Evolutionary conservation across 257 asterid genomes (phyloP).

Genomic region (Verbena officinalis): DNA sequence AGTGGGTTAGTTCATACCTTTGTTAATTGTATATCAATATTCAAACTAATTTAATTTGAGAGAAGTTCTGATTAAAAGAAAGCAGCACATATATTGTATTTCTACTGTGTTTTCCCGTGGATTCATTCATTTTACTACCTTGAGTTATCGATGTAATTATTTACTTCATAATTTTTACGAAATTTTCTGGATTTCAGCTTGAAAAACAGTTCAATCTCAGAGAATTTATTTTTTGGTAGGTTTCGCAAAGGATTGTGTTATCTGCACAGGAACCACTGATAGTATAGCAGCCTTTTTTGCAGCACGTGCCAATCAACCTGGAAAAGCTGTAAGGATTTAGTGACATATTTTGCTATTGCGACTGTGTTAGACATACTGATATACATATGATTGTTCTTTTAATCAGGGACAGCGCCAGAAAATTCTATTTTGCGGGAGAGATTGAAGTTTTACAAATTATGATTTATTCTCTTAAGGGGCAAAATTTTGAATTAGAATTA

Average conservation of each 20-base stretch:
- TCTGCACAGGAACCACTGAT: slow-evolving; percentile 95
- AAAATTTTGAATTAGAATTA: no score
- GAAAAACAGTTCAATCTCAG: neutral
- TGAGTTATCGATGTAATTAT: neutral
- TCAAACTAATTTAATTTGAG: neutral
- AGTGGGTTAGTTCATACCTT: neutral
- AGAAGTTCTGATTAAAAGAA: neutral
- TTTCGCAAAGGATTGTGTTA: slow-evolving; percentile 68
- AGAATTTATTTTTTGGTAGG: slow-evolving; percentile 45
- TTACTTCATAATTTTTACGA: no score
- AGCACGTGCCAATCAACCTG: slow-evolving; percentile 82
- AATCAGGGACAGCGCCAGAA: no score
- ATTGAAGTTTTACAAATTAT: no score
- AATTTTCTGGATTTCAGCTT: slow-evolving; percentile 1
- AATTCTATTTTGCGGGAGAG: no score
- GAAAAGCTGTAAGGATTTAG: slow-evolving; percentile 72
- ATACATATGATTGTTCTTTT: neutral
- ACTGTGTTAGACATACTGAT: neutral
- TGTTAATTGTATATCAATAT: slow-evolving; percentile 2
- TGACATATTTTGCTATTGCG: neutral
- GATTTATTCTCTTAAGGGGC: no score
- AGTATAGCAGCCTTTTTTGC: slow-evolving; percentile 97
- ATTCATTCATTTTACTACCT: neutral
- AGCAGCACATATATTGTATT: neutral
- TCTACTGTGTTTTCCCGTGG: neutral